phyloP scores from a whole-genome alignment of 768 basidiomycete genomes.

The Leccinellum luteum region DNA sequence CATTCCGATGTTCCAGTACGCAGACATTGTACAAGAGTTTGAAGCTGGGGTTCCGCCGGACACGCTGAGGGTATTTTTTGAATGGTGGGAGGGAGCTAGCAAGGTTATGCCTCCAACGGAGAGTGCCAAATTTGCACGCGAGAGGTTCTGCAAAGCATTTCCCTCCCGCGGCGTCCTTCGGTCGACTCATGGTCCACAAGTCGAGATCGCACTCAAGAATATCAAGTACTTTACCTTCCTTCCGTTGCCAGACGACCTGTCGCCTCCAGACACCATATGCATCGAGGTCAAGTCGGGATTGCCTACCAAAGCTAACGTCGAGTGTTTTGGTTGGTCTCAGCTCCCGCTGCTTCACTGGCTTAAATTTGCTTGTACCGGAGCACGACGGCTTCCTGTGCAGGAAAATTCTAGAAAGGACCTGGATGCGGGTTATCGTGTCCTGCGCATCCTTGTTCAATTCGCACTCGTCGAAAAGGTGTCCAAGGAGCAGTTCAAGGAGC shows the following conservation, averaged over 20 bases:
- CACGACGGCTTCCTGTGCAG: neutral
- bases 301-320: conserved; percentile 32
- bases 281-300: conserved; percentile 58
- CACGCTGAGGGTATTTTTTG: conserved; percentile 7
- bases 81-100: conserved; percentile 7
- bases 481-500: too few relatives aligned
- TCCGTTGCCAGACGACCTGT: conserved; percentile 71
- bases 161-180: conserved; percentile 39
- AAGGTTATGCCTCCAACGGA: neutral
- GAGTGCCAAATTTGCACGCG: neutral
- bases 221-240: conserved; percentile 50
- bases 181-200: neutral
- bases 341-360: conserved; percentile 74
- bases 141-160: conserved; percentile 32
- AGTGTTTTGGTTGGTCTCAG: conserved; percentile 75
- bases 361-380: conserved; percentile 49
- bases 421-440: conserved; percentile 55
- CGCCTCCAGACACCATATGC: conserved; percentile 73
- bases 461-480: conserved; percentile 67
- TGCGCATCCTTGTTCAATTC: conserved; percentile 61
- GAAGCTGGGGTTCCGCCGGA: conserved; percentile 7
- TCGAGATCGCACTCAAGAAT: conserved; percentile 45
- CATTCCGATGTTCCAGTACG: conserved; percentile 3
- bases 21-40: conserved; percentile 12
- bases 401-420: conserved; percentile 15